A percentile compares a stretch with the other conserved stretches of the same genome.
These are phyloP conservation scores for Termitomyces sp. DNA, from an alignment of 768 basidiomycete species.

Conservation along the genomic window DNA sequence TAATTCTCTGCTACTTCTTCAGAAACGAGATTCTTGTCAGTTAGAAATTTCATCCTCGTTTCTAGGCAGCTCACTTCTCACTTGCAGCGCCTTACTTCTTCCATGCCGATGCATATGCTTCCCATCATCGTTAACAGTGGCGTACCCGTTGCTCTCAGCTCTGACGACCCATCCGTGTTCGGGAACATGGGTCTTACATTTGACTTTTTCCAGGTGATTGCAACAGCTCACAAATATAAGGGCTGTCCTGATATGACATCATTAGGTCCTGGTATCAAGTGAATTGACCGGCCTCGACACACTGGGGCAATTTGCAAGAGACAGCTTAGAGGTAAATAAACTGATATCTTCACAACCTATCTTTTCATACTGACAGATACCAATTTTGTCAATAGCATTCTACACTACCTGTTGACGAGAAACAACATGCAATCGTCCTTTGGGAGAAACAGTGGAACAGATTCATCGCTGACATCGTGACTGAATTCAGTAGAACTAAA, in stretches of 20 bases:
- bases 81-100: constrained; percentile 61
- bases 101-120: constrained; percentile 77
- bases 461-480: constrained; percentile 10
- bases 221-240: not conserved
- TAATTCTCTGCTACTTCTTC: not conserved
- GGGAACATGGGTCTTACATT: constrained; percentile 75
- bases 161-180: constrained; percentile 74
- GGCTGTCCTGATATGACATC: not conserved
- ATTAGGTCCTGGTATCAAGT: constrained; percentile 59
- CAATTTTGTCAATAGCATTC: constrained; percentile 39
- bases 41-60: not conserved
- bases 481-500: not conserved
- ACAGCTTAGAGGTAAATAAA: constrained; percentile 50
- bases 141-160: constrained; percentile 63
- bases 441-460: constrained; percentile 14
- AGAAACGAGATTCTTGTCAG: constrained; percentile 71
- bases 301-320: constrained; percentile 55
- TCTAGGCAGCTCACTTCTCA: not conserved
- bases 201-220: constrained; percentile 67
- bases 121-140: constrained; percentile 67
- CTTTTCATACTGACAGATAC: not conserved
- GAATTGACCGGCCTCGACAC: constrained; percentile 62
- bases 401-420: constrained; percentile 40
- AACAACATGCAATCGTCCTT: constrained; percentile 28
- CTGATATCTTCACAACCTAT: not conserved